Percentiles rank a stretch among this genome's conserved stretches.
These are phyloP conservation scores for Xanthoceras sorbifolium DNA, from an alignment of 345 rosid genomes.

Conservation along the genomic window DNA sequence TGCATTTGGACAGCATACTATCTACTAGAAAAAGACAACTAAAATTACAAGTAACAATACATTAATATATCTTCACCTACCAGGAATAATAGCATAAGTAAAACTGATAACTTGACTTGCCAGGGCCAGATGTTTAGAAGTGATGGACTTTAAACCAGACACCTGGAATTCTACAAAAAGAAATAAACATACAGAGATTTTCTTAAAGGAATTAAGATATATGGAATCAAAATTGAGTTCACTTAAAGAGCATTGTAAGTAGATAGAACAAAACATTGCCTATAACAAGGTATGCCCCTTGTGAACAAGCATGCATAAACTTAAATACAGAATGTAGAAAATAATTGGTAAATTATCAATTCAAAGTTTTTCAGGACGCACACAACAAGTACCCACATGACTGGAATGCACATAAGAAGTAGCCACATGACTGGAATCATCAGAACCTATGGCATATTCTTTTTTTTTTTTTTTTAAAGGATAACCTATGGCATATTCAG, in stretches of 20 bases:
- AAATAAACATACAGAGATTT: neutral
- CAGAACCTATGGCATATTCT: too few relatives aligned
- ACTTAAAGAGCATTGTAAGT: neutral
- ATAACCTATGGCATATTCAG: neutral
- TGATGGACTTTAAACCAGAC: conserved; percentile 95
- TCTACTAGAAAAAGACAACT: neutral
- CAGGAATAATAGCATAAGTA: conserved; percentile 81
- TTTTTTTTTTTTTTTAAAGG: too few relatives aligned
- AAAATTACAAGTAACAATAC: neutral
- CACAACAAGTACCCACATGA: neutral
- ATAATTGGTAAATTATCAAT: neutral
- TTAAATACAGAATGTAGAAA: neutral
- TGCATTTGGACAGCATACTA: neutral
- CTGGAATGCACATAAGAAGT: too few relatives aligned
- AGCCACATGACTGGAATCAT: neutral
- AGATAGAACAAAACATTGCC: neutral
- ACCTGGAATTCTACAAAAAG: conserved; percentile 53
- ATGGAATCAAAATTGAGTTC: neutral
- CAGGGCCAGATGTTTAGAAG: conserved; percentile 94
- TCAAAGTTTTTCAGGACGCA: neutral
- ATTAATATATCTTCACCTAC: conserved; percentile 48
- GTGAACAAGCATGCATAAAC: neutral
- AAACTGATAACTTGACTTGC: conserved; percentile 98
- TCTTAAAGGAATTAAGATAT: neutral
- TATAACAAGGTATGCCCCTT: neutral